These are phyloP conservation scores for Thalassiosira hispida DNA, from an alignment of 352 stramenopile genomes.

Conservation along the genomic window DNA sequence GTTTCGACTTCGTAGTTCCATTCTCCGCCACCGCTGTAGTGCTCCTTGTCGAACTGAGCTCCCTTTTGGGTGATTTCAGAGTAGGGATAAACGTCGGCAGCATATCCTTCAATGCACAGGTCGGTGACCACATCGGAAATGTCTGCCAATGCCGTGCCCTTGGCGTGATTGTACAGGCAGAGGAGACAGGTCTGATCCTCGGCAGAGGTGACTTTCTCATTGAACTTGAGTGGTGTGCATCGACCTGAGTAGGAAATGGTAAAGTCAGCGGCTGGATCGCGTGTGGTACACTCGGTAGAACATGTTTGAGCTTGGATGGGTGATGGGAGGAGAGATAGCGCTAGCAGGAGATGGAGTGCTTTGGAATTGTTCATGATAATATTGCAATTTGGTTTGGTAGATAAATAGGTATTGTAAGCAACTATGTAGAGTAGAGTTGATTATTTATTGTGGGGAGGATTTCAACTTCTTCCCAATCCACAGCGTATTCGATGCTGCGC, in stretches of 20 bases:
- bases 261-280: neutral
- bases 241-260: neutral
- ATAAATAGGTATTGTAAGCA: neutral
- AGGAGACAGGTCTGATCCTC: neutral
- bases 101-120: neutral
- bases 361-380: neutral
- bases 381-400: neutral
- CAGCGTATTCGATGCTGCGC: no score
- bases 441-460: neutral
- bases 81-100: slow-evolving; percentile 18
- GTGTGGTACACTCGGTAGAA: neutral
- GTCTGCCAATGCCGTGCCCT: neutral
- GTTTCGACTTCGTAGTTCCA: slow-evolving; percentile 57
- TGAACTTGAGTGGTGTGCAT: neutral
- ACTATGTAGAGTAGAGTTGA: neutral
- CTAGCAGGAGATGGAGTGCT: neutral
- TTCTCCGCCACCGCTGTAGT: slow-evolving; percentile 37
- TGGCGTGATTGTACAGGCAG: neutral
- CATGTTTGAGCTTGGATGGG: neutral
- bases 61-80: slow-evolving; percentile 10
- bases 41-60: slow-evolving; percentile 43
- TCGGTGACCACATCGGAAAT: neutral
- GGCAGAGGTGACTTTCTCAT: neutral
- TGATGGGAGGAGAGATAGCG: neutral
- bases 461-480: no score